phyloP scores from a whole-genome alignment of 2,329 filamentous ascomycete species.

The Aspergillus aculeatinus region DNA sequence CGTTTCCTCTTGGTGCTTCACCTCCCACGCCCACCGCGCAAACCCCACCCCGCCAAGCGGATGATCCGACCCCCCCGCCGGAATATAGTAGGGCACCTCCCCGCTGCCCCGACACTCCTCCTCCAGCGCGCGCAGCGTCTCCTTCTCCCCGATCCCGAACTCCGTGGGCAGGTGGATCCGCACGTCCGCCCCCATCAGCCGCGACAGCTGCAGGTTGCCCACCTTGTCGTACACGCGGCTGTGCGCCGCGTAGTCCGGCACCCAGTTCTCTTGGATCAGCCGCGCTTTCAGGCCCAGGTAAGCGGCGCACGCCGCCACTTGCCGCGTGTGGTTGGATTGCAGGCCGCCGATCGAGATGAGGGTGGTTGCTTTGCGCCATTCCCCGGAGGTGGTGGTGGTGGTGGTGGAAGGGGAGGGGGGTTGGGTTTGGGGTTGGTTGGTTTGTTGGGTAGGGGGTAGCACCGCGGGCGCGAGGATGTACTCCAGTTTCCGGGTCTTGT shows the following conservation, averaged over 20 bases:
- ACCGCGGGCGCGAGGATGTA: conserved; percentile 53
- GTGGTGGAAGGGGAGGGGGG: conserved; percentile 55
- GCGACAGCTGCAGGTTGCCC: conserved; percentile 69
- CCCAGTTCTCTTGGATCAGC: conserved; percentile 68
- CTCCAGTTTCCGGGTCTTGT: conserved; percentile 70
- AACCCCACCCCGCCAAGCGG: conserved; percentile 69
- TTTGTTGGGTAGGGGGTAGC: not conserved
- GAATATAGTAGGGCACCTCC: conserved; percentile 68
- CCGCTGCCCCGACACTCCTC: conserved; percentile 55
- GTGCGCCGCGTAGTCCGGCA: conserved; percentile 56
- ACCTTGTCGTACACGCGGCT: conserved; percentile 57
- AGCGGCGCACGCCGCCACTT: conserved; percentile 63
- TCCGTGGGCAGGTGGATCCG: conserved; percentile 55
- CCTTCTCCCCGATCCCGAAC: conserved; percentile 70
- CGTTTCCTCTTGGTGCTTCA: conserved; percentile 60
- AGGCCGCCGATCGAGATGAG: conserved; percentile 67
- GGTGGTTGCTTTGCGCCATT: conserved; percentile 56
- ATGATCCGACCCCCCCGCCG: conserved; percentile 69
- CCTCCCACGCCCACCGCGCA: conserved; percentile 69
- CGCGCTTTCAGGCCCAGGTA: conserved; percentile 52
- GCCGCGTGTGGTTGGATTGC: conserved; percentile 69
- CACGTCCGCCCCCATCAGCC: conserved; percentile 66
- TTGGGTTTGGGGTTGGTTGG: not conserved
- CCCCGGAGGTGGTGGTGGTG: conserved; percentile 46
- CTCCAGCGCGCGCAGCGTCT: conserved; percentile 55